Evolutionary conservation across 2,329 filamentous ascomycete genomes (phyloP), one percentile per base, ranked within the genome.

Genomic region (Periconia macrospinosa): DNA sequence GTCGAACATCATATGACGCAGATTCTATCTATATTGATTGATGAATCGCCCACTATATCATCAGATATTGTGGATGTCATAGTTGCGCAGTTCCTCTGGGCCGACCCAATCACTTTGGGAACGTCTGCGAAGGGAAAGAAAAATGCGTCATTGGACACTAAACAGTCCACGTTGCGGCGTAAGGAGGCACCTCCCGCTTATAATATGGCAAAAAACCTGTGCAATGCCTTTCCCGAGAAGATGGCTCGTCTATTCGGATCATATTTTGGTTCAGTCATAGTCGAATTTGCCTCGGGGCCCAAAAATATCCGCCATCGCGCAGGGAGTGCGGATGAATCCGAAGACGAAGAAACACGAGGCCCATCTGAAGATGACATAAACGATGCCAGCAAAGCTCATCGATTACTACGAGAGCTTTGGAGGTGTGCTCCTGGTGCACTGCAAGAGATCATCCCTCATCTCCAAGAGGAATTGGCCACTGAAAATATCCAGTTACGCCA

Each of bases 261-360:
- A 68, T 99, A 97, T 73, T 99, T 99, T 72, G 96, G 92, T 74
- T 92, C 96, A 52, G 92, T 97, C 48, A 95, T 99, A 53, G 86
- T 97, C 57, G 92, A 97, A 68, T 90, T 92, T 87, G 37, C 84
- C 79, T 13, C 81, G 78, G 18, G 55, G 2, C 41, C 42, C 77
- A 82, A 61, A 59, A 78, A 50, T 10, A 66, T 65, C 43, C 61
- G 64, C 13, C 61, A 63, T 52, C 58, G 63, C 9, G 60, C 59
- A 19, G 61, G 59, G 37, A 73, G 74, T 35, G 64, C 61, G 9
- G 75, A 76, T 35, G 77, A 78, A 20, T 70, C 68, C 9, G 78
- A 76, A 8, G 77, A 78, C 30, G 74, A 77, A n/a, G 69, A 63
- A 10, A 75, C 80, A 14, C 74, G 78, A 30, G 89, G 87, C 0